phyloP scores from a whole-genome alignment of 768 basidiomycete species.

The Kwoniella pini region DNA sequence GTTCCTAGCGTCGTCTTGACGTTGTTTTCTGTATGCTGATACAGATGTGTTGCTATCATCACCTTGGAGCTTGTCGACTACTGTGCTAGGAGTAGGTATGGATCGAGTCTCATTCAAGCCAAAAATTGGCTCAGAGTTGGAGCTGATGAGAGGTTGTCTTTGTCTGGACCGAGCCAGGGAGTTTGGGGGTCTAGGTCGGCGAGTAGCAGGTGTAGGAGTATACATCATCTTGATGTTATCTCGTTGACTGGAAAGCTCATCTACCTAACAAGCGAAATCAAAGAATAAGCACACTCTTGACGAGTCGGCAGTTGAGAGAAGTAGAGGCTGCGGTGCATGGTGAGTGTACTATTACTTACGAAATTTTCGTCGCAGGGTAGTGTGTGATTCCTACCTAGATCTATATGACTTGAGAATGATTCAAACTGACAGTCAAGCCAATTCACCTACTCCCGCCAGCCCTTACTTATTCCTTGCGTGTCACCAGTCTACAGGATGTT shows the following conservation, averaged over 20 bases:
- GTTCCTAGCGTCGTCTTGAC: slow-evolving; percentile 9
- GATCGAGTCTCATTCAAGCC: background rate
- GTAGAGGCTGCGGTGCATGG: no score
- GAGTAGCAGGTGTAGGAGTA: slow-evolving; percentile 30
- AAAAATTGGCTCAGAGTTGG: background rate
- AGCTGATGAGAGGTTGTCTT: slow-evolving; percentile 7
- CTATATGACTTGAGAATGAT: no score
- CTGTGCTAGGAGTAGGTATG: background rate
- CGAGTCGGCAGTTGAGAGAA: no score
- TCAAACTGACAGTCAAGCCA: no score
- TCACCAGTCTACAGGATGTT: no score
- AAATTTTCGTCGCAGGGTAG: no score
- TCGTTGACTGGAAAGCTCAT: background rate
- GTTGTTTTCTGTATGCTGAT: background rate
- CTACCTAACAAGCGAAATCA: background rate
- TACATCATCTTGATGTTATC: slow-evolving; percentile 33
- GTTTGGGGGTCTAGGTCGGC: slow-evolving; percentile 40
- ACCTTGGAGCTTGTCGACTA: background rate
- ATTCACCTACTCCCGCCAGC: no score
- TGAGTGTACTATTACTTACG: no score
- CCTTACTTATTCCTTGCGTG: no score
- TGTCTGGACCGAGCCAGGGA: slow-evolving; percentile 9
- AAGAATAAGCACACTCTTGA: background rate
- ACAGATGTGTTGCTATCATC: slow-evolving; percentile 3
- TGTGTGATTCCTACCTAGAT: no score